A percentile compares a stretch with the other conserved stretches of the same genome.
phyloP scores from a whole-genome alignment of 768 basidiomycete genomes.

The Naganishia antarctica region DNA sequence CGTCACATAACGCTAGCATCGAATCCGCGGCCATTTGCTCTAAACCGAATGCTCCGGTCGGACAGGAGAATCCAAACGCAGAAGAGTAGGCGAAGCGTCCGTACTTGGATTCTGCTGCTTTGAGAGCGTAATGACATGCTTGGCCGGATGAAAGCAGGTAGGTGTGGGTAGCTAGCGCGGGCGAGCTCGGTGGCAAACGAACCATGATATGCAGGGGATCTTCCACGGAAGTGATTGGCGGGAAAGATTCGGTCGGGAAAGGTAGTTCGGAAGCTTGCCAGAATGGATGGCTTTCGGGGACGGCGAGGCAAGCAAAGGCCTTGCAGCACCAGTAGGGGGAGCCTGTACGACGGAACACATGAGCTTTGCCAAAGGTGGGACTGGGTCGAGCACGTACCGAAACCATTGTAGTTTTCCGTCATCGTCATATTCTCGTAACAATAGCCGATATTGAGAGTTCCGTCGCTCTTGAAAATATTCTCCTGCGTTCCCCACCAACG shows the following conservation, averaged over 20 bases:
- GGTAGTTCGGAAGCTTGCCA: constrained; percentile 66
- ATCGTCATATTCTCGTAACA: constrained; percentile 68
- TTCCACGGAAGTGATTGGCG: constrained; percentile 56
- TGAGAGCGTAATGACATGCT: constrained; percentile 72
- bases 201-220: constrained; percentile 67
- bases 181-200: constrained; percentile 48
- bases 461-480: constrained; percentile 57
- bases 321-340: constrained; percentile 80
- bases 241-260: constrained; percentile 56
- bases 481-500: constrained; percentile 65
- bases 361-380: background rate
- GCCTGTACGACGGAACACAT: constrained; percentile 51
- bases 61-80: constrained; percentile 72
- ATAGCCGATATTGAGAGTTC: constrained; percentile 68
- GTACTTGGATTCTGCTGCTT: constrained; percentile 73
- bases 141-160: constrained; percentile 72
- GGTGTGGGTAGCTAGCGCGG: constrained; percentile 54
- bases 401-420: constrained; percentile 66
- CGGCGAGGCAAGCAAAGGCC: constrained; percentile 63
- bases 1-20: constrained; percentile 66
- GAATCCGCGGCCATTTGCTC: constrained; percentile 69
- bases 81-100: constrained; percentile 71
- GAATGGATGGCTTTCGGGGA: constrained; percentile 66
- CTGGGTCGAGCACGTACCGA: constrained; percentile 34
- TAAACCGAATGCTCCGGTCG: constrained; percentile 62